These are phyloP conservation scores for Tilletia indica DNA, from an alignment of 1,284 basidiomycete species.

Conservation along the genomic window DNA sequence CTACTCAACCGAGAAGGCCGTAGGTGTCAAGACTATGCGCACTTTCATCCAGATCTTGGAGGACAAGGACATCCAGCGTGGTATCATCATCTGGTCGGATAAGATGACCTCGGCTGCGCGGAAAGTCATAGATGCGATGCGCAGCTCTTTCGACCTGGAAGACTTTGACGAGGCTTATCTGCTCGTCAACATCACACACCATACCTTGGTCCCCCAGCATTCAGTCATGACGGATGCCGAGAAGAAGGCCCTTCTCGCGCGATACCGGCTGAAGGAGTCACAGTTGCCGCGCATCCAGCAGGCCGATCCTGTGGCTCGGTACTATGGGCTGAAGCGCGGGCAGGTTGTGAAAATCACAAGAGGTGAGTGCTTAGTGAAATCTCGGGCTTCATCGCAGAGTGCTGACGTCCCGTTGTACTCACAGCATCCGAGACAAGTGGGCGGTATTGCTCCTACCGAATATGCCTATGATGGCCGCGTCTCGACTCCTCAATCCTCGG, in stretches of 20 bases:
- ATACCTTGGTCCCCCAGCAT: conserved; percentile 90
- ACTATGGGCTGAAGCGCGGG: conserved; percentile 90
- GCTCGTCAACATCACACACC: conserved; percentile 90
- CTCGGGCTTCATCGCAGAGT: background rate
- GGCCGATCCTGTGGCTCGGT: conserved; percentile 91
- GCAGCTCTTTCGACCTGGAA: conserved; percentile 77
- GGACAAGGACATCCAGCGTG: conserved; percentile 75
- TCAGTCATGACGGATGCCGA: conserved; percentile 81
- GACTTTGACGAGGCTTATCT: conserved; percentile 96
- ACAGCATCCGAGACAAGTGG: conserved; percentile 89
- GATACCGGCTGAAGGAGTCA: conserved; percentile 91
- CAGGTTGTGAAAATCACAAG: conserved; percentile 98
- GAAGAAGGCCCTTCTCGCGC: conserved; percentile 73
- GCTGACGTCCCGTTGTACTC: background rate
- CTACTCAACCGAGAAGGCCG: conserved; percentile 63
- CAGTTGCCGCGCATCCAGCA: conserved; percentile 95
- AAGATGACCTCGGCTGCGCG: conserved; percentile 95
- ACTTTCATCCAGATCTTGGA: conserved; percentile 52
- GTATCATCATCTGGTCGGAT: conserved; percentile 91
- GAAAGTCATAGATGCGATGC: conserved; percentile 64
- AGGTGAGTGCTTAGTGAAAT: conserved; percentile 24
- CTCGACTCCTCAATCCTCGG: background rate
- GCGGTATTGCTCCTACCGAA: conserved; percentile 86
- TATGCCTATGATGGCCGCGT: conserved; percentile 59
- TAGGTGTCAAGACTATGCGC: conserved; percentile 56